These are phyloP conservation scores for Seminavis robusta DNA, from an alignment of 108 stramenopile species.

Conservation along the genomic window DNA sequence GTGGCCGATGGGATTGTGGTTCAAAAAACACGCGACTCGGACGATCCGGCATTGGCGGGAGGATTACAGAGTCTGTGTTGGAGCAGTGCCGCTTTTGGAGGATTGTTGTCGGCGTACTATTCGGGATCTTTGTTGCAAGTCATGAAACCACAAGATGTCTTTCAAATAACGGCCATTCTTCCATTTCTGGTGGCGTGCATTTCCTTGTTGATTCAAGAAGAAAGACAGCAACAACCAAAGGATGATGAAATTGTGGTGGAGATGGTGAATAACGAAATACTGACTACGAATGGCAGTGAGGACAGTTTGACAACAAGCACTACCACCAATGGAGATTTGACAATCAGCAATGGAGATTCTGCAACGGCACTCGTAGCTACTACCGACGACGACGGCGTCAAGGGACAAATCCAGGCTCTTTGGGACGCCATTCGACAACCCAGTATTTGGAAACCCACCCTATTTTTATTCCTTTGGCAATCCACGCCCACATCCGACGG, in stretches of 20 bases:
- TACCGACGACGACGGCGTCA: constrained; percentile 22
- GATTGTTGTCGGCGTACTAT: constrained; percentile 87
- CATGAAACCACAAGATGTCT: constrained; percentile 84
- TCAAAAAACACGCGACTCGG: constrained; percentile 74
- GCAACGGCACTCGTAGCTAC: too few species aligned
- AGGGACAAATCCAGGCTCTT: constrained; percentile 62
- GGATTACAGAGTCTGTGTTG: constrained; percentile 91
- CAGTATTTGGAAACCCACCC: constrained; percentile 85
- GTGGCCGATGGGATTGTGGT: constrained; percentile 97
- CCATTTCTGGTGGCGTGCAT: constrained; percentile 83
- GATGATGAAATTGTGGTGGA: not conserved
- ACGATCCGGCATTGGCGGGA: constrained; percentile 64
- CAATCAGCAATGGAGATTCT: not conserved
- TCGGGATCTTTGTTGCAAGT: constrained; percentile 81
- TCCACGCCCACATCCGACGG: constrained; percentile 90
- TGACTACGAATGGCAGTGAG: too few species aligned
- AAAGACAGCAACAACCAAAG: constrained; percentile 15
- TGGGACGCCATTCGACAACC: constrained; percentile 80
- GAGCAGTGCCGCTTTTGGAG: constrained; percentile 86
- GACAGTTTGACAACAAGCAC: too few species aligned
- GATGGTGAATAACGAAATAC: too few species aligned
- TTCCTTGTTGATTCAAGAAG: constrained; percentile 74
- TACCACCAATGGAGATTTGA: too few species aligned
- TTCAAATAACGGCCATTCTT: constrained; percentile 79
- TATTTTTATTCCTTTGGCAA: constrained; percentile 94